phyloP scores from a whole-genome alignment of 352 stramenopile genomes.

The Phytophthora podocarpi region DNA sequence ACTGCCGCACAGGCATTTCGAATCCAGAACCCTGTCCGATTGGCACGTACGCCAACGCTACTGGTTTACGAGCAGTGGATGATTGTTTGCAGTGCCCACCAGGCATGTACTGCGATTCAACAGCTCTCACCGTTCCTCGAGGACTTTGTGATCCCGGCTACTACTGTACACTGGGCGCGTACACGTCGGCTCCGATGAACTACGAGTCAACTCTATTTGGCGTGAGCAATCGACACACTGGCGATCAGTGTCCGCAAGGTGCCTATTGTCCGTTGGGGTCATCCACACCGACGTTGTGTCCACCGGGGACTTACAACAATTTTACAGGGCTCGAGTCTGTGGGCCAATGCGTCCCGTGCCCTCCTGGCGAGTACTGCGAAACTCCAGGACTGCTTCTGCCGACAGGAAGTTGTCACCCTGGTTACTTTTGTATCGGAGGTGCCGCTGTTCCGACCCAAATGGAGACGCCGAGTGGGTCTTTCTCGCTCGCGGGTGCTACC shows the following conservation, averaged over 20 bases:
- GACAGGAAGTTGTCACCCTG: slow-evolving; percentile 74
- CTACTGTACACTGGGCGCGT: slow-evolving; percentile 90
- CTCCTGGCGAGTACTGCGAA: slow-evolving; percentile 78
- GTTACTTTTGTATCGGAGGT: slow-evolving; percentile 81
- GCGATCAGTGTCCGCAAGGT: slow-evolving; percentile 68
- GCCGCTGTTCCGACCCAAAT: slow-evolving; percentile 60
- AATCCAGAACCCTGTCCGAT: slow-evolving; percentile 87
- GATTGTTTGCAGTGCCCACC: slow-evolving; percentile 88
- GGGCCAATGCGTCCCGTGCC: slow-evolving; percentile 81
- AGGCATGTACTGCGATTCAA: slow-evolving; percentile 93
- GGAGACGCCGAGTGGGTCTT: slow-evolving; percentile 55
- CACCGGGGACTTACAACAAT: slow-evolving; percentile 79
- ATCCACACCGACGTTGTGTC: slow-evolving; percentile 59
- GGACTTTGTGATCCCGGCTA: slow-evolving; percentile 90
- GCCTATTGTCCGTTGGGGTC: slow-evolving; percentile 78
- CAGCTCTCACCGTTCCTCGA: slow-evolving; percentile 68
- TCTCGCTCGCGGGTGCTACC: slow-evolving; percentile 51
- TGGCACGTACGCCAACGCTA: slow-evolving; percentile 89
- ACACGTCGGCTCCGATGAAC: slow-evolving; percentile 90
- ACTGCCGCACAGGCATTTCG: slow-evolving; percentile 85
- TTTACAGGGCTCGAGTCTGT: slow-evolving; percentile 68
- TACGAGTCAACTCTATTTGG: slow-evolving; percentile 71
- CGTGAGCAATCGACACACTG: slow-evolving; percentile 67
- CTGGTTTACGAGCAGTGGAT: slow-evolving; percentile 72
- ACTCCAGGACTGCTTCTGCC: slow-evolving; percentile 67